Percentiles rank a stretch among this genome's conserved stretches.
phyloP scores from a whole-genome alignment of 768 basidiomycete genomes.

The Suillus fuscotomentosus region DNA sequence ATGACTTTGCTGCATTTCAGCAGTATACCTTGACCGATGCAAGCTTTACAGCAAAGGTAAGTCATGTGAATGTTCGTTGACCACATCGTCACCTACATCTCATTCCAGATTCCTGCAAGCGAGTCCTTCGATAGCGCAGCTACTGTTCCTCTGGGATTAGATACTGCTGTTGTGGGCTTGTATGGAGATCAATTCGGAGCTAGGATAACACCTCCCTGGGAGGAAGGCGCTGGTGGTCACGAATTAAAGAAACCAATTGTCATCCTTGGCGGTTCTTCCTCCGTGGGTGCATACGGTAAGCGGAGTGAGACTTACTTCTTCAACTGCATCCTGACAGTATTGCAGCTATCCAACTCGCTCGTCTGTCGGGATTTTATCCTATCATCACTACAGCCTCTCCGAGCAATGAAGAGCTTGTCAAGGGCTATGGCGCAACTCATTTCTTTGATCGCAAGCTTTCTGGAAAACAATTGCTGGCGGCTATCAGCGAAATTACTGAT shows the following conservation, averaged over 20 bases:
- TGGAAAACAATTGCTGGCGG: too few species aligned
- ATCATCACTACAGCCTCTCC: too few species aligned
- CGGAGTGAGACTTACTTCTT: too few species aligned
- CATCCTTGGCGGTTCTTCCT: too few species aligned
- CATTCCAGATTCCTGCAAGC: conserved; percentile 42
- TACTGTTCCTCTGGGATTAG: conserved; percentile 45
- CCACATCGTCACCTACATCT: background rate
- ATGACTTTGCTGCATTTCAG: conserved; percentile 37
- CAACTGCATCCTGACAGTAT: too few species aligned
- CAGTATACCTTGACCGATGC: conserved; percentile 36
- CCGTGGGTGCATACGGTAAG: too few species aligned
- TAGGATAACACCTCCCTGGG: conserved; percentile 38
- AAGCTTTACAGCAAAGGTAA: conserved; percentile 38
- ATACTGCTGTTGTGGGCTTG: conserved; percentile 48
- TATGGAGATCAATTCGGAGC: conserved; percentile 40
- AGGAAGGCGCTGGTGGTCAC: conserved; percentile 29
- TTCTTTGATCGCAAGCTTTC: too few species aligned
- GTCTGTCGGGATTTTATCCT: too few species aligned
- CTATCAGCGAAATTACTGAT: too few species aligned
- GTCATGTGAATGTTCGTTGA: background rate
- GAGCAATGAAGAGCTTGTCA: too few species aligned
- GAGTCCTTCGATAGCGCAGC: conserved; percentile 44
- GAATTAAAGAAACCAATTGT: conserved; percentile 36
- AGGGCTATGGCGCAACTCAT: too few species aligned
- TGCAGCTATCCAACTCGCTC: too few species aligned